Base-by-base conservation (phyloP, 768 basidiomycete genomes). In the Collybia sordida region DNA sequence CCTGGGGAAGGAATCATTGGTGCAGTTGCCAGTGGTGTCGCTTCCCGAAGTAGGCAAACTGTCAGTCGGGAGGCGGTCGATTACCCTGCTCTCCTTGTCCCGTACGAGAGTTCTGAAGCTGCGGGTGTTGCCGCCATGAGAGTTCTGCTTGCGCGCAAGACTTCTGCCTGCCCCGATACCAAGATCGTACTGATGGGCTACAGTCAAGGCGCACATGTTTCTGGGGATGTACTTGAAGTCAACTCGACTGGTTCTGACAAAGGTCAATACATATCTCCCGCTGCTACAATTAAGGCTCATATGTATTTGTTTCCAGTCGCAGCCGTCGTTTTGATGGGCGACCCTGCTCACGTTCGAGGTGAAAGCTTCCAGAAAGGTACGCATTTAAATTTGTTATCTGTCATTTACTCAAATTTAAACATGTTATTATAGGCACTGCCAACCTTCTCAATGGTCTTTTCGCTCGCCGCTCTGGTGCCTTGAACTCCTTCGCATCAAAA, bases 1-100 rank as follows among this genome's bases (percentile, higher is more conserved):
- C 56, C 56, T 21, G 56, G 56, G 28, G 56, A 56, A 41, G 57
- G 57, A 7, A 51, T 56, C 12, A 59, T 59, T 21, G 55, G 55
- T 28, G 22, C 55, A 17, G 52, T 59, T 18, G 55, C 56, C 47
- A 47, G 45, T 14, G 25, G 28, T 17, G 41, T 55, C 14, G 50
- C 52, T 38, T 34, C 47, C n/a, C 41, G 46, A 3, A 55, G 54
- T 34, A 12, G 22, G 5, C 52, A 53, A 22, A 53, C 52, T 7
- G 43, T 50, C 39, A 49, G 47, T 17, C 47, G 52, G 38, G 52
- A 53, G 37, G 52, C 52, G 7, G 28, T 53, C 28, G 27, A 14
- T 19, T 53, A 53, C 25, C 54, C 54, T 15, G 54, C 54, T 5
- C 47, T 50, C 15, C 50, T 55, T 19, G 49, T 47, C 27, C 37